Evolutionary conservation across 2,329 filamentous ascomycete species (phyloP).

Genomic region (Fulvia fulva): DNA sequence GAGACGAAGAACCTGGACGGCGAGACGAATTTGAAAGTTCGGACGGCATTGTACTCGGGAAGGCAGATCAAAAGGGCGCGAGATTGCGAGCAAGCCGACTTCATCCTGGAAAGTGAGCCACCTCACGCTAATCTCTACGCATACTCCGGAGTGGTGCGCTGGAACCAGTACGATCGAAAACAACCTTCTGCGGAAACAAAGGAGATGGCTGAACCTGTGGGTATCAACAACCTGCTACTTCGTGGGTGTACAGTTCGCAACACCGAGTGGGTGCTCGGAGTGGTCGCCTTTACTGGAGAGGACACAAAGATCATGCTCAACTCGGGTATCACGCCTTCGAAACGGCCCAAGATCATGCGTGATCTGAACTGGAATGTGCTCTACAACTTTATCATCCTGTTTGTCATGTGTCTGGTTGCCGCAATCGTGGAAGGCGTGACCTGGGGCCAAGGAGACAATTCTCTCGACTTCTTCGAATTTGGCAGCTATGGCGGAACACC

Average conservation of each 20-base stretch:
- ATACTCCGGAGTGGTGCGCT: conserved; percentile 85
- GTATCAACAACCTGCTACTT: conserved; percentile 91
- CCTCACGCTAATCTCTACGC: conserved; percentile 93
- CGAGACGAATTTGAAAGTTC: conserved; percentile 95
- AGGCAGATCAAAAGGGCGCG: conserved; percentile 78
- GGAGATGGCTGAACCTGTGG: conserved; percentile 86
- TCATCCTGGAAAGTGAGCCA: conserved; percentile 82
- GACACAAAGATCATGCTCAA: conserved; percentile 99
- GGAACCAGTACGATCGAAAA: conserved; percentile 68
- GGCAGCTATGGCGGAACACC: conserved; percentile 66
- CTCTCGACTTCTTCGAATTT: conserved; percentile 77
- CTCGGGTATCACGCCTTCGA: conserved; percentile 88
- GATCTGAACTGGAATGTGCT: conserved; percentile 97
- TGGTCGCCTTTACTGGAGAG: conserved; percentile 90
- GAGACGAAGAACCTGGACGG: conserved; percentile 98
- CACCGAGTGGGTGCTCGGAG: conserved; percentile 90
- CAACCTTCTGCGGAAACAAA: conserved; percentile 59
- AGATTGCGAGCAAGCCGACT: conserved; percentile 87
- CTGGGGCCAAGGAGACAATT: conserved; percentile 72
- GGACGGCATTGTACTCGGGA: conserved; percentile 83
- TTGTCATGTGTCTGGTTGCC: conserved; percentile 81
- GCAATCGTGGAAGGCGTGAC: conserved; percentile 80
- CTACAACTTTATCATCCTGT: conserved; percentile 89
- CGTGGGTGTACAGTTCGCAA: conserved; percentile 92
- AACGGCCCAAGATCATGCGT: conserved; percentile 83